These are phyloP conservation scores for Thelephora ganbajun DNA, from an alignment of 768 basidiomycete genomes.

Conservation along the genomic window DNA sequence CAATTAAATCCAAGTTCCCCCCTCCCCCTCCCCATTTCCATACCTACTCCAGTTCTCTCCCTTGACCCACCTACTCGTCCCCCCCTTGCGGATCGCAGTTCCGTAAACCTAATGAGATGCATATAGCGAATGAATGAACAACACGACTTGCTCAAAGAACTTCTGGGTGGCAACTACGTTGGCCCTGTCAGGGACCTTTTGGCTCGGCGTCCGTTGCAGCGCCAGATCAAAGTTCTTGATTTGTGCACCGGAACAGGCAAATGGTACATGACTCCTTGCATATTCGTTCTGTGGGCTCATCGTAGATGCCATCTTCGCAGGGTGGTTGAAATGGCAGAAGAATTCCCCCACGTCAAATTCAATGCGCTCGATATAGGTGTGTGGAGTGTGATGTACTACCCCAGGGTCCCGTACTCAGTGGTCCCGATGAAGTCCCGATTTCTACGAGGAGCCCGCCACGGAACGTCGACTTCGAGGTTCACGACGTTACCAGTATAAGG, in stretches of 20 bases:
- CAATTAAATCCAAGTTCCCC: neutral
- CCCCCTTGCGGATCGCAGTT: neutral
- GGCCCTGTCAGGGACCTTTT: conserved; percentile 47
- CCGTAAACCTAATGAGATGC: neutral
- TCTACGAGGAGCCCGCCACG: conserved; percentile 43
- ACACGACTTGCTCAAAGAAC: conserved; percentile 32
- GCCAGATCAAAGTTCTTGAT: conserved; percentile 34
- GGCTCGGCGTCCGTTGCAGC: conserved; percentile 20
- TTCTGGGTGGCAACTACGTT: conserved; percentile 44
- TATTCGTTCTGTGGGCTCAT: conserved; percentile 7
- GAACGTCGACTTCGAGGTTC: conserved; percentile 56
- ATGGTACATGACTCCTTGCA: conserved; percentile 34
- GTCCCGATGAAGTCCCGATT: conserved; percentile 42
- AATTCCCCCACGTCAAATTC: conserved; percentile 52
- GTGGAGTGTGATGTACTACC: conserved; percentile 11
- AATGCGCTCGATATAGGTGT: conserved; percentile 67
- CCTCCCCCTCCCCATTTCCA: neutral
- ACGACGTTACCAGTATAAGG: conserved; percentile 41
- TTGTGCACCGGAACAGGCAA: conserved; percentile 63
- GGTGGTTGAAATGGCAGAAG: conserved; percentile 60
- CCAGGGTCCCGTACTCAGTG: conserved; percentile 1
- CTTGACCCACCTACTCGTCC: conserved; percentile 1
- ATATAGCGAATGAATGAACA: conserved; percentile 37
- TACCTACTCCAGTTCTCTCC: too few relatives aligned
- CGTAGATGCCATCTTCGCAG: conserved; percentile 22